Percentiles rank a stretch among this genome's conserved stretches.
phyloP scores from a whole-genome alignment of 495 filamentous ascomycete species.

The Ramalina intermedia region DNA sequence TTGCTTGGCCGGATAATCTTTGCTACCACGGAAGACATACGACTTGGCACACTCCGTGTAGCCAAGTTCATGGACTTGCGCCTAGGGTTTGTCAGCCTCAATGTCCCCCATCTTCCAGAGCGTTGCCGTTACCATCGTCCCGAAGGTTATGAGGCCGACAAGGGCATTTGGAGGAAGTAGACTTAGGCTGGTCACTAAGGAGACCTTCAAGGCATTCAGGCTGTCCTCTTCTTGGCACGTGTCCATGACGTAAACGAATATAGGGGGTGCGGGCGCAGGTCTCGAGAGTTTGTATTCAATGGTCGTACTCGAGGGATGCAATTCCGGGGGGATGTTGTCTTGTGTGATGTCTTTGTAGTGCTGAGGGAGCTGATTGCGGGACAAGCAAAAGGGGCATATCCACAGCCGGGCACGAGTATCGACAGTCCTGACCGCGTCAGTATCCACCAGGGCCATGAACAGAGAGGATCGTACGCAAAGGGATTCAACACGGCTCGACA shows the following conservation, averaged over 20 bases:
- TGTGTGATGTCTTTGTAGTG: conserved; percentile 99
- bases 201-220: conserved; percentile 87
- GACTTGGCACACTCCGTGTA: conserved; percentile 98
- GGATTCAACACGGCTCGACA: conserved; percentile 96
- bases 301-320: conserved; percentile 85
- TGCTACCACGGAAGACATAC: conserved; percentile 97
- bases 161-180: conserved; percentile 85
- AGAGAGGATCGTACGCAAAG: conserved; percentile 56
- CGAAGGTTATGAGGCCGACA: conserved; percentile 89
- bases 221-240: conserved; percentile 98
- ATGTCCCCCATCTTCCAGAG: neutral
- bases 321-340: conserved; percentile 86
- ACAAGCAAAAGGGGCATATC: conserved; percentile 98
- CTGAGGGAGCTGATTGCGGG: conserved; percentile 83
- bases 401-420: conserved; percentile 88
- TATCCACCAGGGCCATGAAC: neutral
- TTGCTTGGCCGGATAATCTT: conserved; percentile 92
- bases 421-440: conserved; percentile 54
- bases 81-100: conserved; percentile 34
- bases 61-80: conserved; percentile 95
- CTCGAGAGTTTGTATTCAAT: conserved; percentile 94
- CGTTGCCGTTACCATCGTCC: conserved; percentile 65
- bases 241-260: conserved; percentile 96
- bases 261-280: conserved; percentile 84
- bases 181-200: conserved; percentile 91